Base-by-base conservation (phyloP, 441 rosid species). In the Eutrema salsugineum region DNA sequence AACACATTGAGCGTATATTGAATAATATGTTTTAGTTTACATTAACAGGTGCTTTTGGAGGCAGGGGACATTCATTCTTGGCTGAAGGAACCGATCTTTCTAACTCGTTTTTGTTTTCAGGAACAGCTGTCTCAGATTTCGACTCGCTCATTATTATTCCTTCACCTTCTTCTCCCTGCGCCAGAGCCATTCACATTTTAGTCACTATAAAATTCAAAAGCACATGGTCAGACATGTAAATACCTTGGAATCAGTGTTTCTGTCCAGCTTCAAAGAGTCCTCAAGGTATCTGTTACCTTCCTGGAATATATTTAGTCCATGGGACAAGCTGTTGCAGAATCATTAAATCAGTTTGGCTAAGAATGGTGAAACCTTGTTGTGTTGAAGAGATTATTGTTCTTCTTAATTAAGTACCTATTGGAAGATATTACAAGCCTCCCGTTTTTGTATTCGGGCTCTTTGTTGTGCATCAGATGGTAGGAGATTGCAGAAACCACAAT, bases 381-480 rank as follows among this genome's bases (percentile, higher is more conserved):
- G 59, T 67, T 2, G 6, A 36, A 53, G 67, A 73, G 11, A 66
- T 66, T 12, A 11, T 0, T 53, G 12, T 35, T 15, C 15, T 43
- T 50, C 2, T 19, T 66, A 78, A n/a, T n/a, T n/a, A n/a, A n/a
- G 51, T 82, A 86, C 95, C 95, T 88, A 67, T 84, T 66, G 46
- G 98, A 85, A 56, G 99, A 88, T 81, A 95, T 92, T 59, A 93
- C 84, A 57, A 95, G 97, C 87, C 92, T 95, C 43, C 99, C 99
- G 56, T 89, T 93, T 70, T 89, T 82, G 78, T 95, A 95, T 79
- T 91, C 98, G 1, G 98, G 97, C 61, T 86, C 87, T 81, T 85
- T 84, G 47, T 79, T 85, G 35, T 83, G 60, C 92, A 86, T 88
- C 75, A 95, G 80, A 81, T 95, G 98, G 79, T 85, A 84, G 1